These are phyloP conservation scores for Sclerotinia subarctica DNA, from an alignment of 2,329 filamentous ascomycete genomes.

Conservation along the genomic window DNA sequence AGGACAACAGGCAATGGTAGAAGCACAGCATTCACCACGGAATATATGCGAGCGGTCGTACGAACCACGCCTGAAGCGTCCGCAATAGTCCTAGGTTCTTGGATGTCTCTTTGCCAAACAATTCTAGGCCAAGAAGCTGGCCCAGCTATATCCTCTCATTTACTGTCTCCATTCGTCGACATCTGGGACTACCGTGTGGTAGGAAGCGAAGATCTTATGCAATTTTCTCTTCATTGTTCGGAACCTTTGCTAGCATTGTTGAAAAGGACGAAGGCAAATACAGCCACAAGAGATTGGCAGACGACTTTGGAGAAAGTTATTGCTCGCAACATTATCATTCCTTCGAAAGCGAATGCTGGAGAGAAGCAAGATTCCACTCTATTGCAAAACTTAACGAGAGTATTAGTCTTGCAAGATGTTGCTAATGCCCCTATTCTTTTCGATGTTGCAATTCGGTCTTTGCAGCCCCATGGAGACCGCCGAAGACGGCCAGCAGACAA, in stretches of 20 bases:
- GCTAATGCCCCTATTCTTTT: constrained; percentile 45
- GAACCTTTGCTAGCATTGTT: constrained; percentile 35
- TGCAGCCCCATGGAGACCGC: constrained; percentile 44
- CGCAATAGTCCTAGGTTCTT: constrained; percentile 35
- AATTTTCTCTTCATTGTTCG: constrained; percentile 39
- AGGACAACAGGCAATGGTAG: constrained; percentile 16
- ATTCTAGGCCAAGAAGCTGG: constrained; percentile 18
- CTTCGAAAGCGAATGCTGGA: constrained; percentile 31
- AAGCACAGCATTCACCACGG: constrained; percentile 31
- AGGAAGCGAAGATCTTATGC: constrained; percentile 28
- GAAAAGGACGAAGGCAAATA: constrained; percentile 19
- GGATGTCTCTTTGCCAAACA: constrained; percentile 34
- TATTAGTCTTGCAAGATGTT: constrained; percentile 33
- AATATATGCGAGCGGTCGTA: constrained; percentile 38
- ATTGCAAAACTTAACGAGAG: constrained; percentile 30
- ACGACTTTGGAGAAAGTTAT: constrained; percentile 36
- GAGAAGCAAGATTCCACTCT: constrained; percentile 28
- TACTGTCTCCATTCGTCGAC: constrained; percentile 35
- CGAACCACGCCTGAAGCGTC: constrained; percentile 34
- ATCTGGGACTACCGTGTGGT: constrained; percentile 34
- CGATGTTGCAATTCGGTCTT: constrained; percentile 45
- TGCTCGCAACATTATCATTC: constrained; percentile 39
- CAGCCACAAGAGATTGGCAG: constrained; percentile 25
- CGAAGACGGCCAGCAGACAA: constrained; percentile 46
- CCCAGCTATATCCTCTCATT: constrained; percentile 16